Percentiles rank a stretch among this genome's conserved stretches.
Evolutionary conservation across 805 yeast genomes (phyloP).

Genomic region (Scheffersomyces ergatensis): DNA sequence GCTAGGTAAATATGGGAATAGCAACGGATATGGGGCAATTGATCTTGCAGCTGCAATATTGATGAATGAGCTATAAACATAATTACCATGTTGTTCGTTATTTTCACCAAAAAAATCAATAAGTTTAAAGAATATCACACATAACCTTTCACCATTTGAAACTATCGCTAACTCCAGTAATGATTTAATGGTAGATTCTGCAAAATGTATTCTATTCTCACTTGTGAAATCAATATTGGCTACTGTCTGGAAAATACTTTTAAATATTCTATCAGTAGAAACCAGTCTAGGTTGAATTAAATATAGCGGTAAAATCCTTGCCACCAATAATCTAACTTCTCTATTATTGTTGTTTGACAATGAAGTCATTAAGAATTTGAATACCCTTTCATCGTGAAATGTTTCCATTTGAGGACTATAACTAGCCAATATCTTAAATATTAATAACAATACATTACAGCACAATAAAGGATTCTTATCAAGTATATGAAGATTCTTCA

Average conservation of each 20-base stretch:
- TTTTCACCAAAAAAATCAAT: conserved; percentile 64
- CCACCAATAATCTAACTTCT: conserved; percentile 53
- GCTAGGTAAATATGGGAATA: conserved; percentile 76
- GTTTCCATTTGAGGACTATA: conserved; percentile 45
- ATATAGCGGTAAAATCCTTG: conserved; percentile 53
- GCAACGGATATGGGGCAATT: conserved; percentile 72
- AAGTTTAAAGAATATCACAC: conserved; percentile 61
- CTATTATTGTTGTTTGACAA: conserved; percentile 43
- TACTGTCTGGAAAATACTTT: conserved; percentile 40
- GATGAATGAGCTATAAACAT: conserved; percentile 65
- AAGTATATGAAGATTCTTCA: conserved; percentile 5
- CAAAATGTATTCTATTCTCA: conserved; percentile 36
- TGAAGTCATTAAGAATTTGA: conserved; percentile 39
- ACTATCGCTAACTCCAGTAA: conserved; percentile 66
- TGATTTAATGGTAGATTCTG: conserved; percentile 57
- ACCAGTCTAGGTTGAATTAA: conserved; percentile 29
- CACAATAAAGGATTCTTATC: conserved; percentile 22
- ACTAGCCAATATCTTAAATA: conserved; percentile 51
- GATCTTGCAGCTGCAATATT: conserved; percentile 54
- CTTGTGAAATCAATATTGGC: conserved; percentile 37
- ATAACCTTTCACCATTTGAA: conserved; percentile 65
- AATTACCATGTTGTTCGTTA: conserved; percentile 63
- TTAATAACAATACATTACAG: conserved; percentile 43
- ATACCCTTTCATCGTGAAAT: conserved; percentile 19
- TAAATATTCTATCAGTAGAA: conserved; percentile 31